Evolutionary conservation across 352 stramenopile genomes (phyloP).

Genomic region (Phytopythium sindhum): DNA sequence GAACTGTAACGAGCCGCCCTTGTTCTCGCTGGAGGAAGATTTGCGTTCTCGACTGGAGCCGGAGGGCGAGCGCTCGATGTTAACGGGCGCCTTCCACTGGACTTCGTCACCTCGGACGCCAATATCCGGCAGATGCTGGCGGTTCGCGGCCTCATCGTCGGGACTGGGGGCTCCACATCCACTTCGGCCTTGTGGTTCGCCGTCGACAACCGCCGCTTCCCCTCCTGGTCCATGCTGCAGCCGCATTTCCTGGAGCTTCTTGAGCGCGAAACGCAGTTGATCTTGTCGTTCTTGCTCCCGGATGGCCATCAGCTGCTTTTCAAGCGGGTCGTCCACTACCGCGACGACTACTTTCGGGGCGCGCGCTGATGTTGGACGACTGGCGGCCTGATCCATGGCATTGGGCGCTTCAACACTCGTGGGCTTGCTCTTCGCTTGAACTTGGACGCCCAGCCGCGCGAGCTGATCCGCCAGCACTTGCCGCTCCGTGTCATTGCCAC

Average conservation of each 20-base stretch:
- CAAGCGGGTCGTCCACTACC: not conserved
- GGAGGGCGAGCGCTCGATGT: conserved; percentile 6
- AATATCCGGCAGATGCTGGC: not conserved
- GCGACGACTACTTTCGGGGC: not conserved
- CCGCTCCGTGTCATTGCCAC: conserved; percentile 9
- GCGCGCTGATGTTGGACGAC: not conserved
- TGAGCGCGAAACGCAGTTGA: conserved; percentile 32
- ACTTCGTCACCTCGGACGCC: conserved; percentile 3
- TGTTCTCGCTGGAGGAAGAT: not conserved
- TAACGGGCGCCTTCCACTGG: conserved; percentile 43
- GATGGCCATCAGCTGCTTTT: conserved; percentile 14
- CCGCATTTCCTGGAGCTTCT: conserved; percentile 40
- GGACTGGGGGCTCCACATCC: not conserved
- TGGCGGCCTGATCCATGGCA: not conserved
- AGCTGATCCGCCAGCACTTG: conserved; percentile 27
- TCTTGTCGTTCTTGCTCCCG: conserved; percentile 40
- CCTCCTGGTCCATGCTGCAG: conserved; percentile 13
- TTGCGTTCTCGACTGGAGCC: conserved; percentile 4
- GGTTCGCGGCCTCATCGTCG: not conserved
- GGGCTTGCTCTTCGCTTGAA: not conserved
- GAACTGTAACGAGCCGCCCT: conserved; percentile 5
- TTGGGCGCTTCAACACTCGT: not conserved
- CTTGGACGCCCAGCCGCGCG: conserved; percentile 14
- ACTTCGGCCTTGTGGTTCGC: not conserved
- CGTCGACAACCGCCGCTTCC: not conserved